Percentiles rank a stretch among this genome's conserved stretches.
Conservation (phyloP, 192 early-diverging fungal genomes). For the Linnemannia hyalina region DNA sequence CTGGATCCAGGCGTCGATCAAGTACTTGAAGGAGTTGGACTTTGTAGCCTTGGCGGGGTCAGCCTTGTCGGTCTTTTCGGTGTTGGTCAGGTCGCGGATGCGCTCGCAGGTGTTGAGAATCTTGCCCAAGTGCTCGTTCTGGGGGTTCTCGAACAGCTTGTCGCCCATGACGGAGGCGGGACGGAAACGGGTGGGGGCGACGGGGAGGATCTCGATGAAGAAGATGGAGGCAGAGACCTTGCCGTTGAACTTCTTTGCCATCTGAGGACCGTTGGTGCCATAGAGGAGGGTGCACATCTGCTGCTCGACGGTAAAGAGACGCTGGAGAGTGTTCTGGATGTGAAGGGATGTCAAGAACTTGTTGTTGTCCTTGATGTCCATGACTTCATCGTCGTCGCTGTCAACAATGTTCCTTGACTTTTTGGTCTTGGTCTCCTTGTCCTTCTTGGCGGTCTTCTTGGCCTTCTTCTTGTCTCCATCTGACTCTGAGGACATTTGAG, state of each 20-base stretch:
- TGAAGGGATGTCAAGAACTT: conserved; percentile 79
- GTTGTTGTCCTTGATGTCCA: conserved; percentile 54
- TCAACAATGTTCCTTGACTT: conserved; percentile 57
- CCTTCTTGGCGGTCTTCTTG: conserved; percentile 26
- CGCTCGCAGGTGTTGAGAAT: conserved; percentile 86
- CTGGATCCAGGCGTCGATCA: conserved; percentile 77
- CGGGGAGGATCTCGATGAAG: conserved; percentile 92
- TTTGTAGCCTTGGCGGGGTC: conserved; percentile 34
- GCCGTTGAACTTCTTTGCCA: conserved; percentile 54
- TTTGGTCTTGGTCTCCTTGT: conserved; percentile 59
- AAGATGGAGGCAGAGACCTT: conserved; percentile 83
- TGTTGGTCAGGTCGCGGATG: conserved; percentile 69
- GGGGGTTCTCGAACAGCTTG: conserved; percentile 92
- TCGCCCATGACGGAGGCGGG: conserved; percentile 94
- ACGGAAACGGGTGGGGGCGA: conserved; percentile 94
- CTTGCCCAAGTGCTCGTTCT: conserved; percentile 88
- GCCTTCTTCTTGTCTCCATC: conserved; percentile 50
- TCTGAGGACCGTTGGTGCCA: conserved; percentile 72
- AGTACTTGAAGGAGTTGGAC: conserved; percentile 37
- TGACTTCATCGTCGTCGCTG: conserved; percentile 49
- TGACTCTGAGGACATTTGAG: conserved; percentile 49
- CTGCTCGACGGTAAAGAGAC: conserved; percentile 85
- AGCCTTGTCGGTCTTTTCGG: conserved; percentile 30
- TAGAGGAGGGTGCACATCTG: conserved; percentile 85
- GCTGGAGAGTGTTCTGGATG: conserved; percentile 81